These are phyloP conservation scores for Apiospora phragmitis DNA, from an alignment of 2,329 filamentous ascomycete genomes.

Conservation along the genomic window DNA sequence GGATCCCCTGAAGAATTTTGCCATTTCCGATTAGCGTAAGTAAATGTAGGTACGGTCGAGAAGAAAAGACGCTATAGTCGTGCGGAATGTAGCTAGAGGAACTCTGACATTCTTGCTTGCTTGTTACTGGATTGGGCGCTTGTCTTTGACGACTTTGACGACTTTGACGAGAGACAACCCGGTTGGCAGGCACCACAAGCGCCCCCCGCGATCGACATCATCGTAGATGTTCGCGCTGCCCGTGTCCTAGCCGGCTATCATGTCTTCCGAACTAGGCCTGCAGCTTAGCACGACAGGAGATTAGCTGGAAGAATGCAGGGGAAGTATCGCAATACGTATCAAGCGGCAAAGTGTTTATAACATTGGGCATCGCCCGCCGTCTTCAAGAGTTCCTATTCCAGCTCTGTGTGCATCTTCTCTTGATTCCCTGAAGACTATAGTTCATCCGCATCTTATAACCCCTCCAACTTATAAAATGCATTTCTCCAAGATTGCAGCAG, in stretches of 20 bases:
- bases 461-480: slow-evolving; percentile 24
- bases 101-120: not conserved
- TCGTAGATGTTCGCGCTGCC: not conserved
- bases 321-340: not conserved
- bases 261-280: not conserved
- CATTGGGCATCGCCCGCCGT: not conserved
- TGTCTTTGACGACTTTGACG: not conserved
- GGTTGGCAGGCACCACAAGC: not conserved
- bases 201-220: not conserved
- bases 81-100: not conserved
- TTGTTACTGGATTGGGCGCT: slow-evolving; percentile 1
- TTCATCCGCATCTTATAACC: not conserved
- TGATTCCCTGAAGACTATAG: not conserved
- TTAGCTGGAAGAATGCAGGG: not conserved
- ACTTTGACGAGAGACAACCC: not conserved
- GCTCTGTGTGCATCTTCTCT: not conserved
- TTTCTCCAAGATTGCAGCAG: slow-evolving; percentile 23
- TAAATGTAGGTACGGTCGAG: not conserved
- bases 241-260: not conserved
- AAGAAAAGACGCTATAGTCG: not conserved
- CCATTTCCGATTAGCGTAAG: not conserved
- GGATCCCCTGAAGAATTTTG: not conserved
- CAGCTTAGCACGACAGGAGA: not conserved
- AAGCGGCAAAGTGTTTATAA: not conserved
- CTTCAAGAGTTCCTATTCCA: not conserved